Evolutionary conservation across 1,284 basidiomycete genomes (phyloP).

Genomic region (Cutaneotrichosporon sp.): DNA sequence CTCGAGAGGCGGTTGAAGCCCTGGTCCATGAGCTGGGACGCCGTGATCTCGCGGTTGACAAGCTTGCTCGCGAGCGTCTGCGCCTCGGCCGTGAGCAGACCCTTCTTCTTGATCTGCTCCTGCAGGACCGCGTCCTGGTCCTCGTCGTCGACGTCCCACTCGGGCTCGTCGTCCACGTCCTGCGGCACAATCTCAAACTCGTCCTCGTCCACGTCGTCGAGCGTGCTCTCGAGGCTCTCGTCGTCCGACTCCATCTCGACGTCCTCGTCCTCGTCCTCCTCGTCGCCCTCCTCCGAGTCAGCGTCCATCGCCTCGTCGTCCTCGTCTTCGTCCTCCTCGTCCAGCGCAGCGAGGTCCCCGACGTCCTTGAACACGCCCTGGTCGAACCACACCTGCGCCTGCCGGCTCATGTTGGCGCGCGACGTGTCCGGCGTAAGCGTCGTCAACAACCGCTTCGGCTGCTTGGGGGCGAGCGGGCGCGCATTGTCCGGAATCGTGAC

Average conservation of each 20-base stretch:
- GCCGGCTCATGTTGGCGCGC: conserved; percentile 55
- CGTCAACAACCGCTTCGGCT: conserved; percentile 48
- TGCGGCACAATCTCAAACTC: conserved; percentile 76
- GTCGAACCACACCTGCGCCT: conserved; percentile 85
- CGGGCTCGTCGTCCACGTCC: conserved; percentile 62
- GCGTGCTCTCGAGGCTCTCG: conserved; percentile 26
- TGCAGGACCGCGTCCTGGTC: conserved; percentile 74
- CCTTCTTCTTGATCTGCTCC: conserved; percentile 70
- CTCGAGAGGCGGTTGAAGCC: conserved; percentile 94
- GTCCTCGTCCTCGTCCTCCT: too few relatives aligned
- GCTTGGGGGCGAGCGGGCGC: conserved; percentile 46
- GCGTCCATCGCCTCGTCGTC: conserved; percentile 52
- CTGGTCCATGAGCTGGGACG: conserved; percentile 86
- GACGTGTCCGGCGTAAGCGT: conserved; percentile 41
- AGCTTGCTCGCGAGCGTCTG: conserved; percentile 88
- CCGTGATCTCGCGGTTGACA: conserved; percentile 88
- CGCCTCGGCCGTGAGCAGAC: conserved; percentile 87
- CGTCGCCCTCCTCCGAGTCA: conserved; percentile 49
- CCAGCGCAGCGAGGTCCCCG: conserved; percentile 61
- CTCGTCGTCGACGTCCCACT: conserved; percentile 78
- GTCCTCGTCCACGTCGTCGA: conserved; percentile 49
- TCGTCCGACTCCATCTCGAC: conserved; percentile 50
- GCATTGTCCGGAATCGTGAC: conserved; percentile 16
- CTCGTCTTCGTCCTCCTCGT: conserved; percentile 56
- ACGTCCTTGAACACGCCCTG: conserved; percentile 88